phyloP scores from a whole-genome alignment of 441 rosid genomes.

The Dalechampia spathulata region DNA sequence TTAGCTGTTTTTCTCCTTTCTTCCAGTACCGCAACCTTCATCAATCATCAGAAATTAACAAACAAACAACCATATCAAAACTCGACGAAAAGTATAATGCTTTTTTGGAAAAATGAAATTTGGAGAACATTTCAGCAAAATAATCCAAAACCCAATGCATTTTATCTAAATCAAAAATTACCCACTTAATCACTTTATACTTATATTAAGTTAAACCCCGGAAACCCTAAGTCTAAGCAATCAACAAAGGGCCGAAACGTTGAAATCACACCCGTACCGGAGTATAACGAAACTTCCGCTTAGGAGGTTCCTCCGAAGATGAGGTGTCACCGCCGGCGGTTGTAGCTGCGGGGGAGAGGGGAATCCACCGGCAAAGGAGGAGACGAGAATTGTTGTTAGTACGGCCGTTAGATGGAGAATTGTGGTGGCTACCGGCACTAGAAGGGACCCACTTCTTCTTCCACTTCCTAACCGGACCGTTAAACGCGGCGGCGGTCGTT shows the following conservation, averaged over 20 bases:
- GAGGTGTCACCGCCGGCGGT: constrained; percentile 19
- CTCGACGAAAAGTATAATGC: too few species aligned
- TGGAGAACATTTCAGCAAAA: background rate
- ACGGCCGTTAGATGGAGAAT: constrained; percentile 25
- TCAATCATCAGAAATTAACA: background rate
- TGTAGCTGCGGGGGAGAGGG: constrained; percentile 41
- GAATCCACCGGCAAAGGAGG: constrained; percentile 79
- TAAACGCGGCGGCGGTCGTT: constrained; percentile 57
- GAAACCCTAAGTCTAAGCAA: background rate
- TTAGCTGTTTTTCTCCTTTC: constrained; percentile 43
- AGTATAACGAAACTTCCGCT: constrained; percentile 74
- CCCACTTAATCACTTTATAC: background rate
- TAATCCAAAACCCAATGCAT: background rate
- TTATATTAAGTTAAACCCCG: background rate
- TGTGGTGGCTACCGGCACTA: constrained; percentile 20
- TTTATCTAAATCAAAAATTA: background rate
- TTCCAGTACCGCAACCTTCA: constrained; percentile 65
- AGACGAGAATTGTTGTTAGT: constrained; percentile 38
- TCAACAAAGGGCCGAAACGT: background rate
- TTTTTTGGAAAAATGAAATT: background rate
- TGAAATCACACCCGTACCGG: constrained; percentile 41
- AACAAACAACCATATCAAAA: too few species aligned
- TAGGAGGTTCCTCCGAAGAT: constrained; percentile 58
- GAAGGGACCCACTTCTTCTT: constrained; percentile 95
- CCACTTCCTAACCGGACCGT: constrained; percentile 96